phyloP scores from a whole-genome alignment of 1,284 basidiomycete species.

The Inonotus obliquus region DNA sequence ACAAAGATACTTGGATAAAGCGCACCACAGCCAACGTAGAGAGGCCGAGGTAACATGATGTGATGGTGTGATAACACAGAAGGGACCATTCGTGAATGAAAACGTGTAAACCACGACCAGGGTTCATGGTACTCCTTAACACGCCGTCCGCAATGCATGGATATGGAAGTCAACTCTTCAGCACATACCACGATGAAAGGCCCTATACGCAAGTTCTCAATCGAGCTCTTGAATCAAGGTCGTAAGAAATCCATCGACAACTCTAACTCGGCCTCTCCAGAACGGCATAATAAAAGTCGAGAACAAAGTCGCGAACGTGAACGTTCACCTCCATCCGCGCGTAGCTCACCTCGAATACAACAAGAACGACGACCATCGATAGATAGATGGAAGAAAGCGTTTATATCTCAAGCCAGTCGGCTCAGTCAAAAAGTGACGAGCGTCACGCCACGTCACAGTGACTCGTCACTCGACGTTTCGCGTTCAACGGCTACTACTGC shows the following conservation, averaged over 20 bases:
- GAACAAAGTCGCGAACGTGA: neutral
- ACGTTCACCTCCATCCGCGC: neutral
- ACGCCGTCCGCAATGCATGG: neutral
- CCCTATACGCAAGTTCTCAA: neutral
- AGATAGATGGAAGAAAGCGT: neutral
- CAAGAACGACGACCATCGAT: neutral
- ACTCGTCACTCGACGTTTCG: constrained; percentile 5
- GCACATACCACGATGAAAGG: neutral
- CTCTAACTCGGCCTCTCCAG: neutral
- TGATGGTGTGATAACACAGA: neutral
- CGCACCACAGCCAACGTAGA: too few species aligned
- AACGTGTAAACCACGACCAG: constrained; percentile 2
- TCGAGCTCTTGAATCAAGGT: neutral
- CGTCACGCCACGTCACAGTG: constrained; percentile 1
- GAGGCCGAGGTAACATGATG: neutral
- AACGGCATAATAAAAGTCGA: neutral
- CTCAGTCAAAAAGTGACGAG: neutral
- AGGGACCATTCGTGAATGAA: neutral
- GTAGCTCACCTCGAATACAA: neutral
- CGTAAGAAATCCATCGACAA: neutral
- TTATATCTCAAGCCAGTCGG: neutral
- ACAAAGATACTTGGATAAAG: too few species aligned
- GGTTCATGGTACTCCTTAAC: neutral
- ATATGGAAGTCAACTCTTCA: neutral
- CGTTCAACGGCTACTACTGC: neutral